Conservation (phyloP, 2,329 filamentous ascomycete genomes). For the Pseudogymnoascus sp. region DNA sequence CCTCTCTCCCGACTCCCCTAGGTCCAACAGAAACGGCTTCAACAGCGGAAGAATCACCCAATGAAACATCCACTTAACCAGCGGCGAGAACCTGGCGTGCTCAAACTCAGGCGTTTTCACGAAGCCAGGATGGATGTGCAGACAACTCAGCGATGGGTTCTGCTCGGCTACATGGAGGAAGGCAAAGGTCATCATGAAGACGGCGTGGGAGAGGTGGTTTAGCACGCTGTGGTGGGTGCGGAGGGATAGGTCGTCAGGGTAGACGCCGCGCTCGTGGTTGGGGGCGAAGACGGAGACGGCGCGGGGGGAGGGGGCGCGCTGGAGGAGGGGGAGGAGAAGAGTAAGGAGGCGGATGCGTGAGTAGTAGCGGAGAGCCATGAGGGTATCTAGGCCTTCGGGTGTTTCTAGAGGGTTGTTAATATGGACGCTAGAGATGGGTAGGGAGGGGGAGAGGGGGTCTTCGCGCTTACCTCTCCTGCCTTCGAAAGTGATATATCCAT, state of each 20-base stretch:
- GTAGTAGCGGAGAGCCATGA: too few species aligned
- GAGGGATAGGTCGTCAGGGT: conserved; percentile 23
- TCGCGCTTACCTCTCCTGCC: too few species aligned
- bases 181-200: conserved; percentile 28
- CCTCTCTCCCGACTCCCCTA: conserved; percentile 26
- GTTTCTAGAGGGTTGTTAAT: too few species aligned
- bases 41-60: conserved; percentile 21
- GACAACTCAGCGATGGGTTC: conserved; percentile 22
- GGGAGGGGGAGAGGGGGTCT: too few species aligned
- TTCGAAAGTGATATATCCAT: too few species aligned
- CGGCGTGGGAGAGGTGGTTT: conserved; percentile 23
- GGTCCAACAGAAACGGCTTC: conserved; percentile 19
- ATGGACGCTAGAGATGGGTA: too few species aligned
- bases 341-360: too few species aligned
- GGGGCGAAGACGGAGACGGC: conserved; percentile 30
- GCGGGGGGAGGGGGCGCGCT: too few species aligned
- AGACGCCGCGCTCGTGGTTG: conserved; percentile 23
- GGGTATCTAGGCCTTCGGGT: too few species aligned
- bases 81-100: conserved; percentile 21
- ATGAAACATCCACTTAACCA: conserved; percentile 25
- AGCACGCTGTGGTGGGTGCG: conserved; percentile 25
- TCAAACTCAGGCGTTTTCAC: conserved; percentile 26
- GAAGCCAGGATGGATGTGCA: conserved; percentile 29
- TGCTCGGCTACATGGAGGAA: conserved; percentile 25
- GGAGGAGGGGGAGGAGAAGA: too few species aligned